Base-by-base conservation (phyloP, 805 yeast species). In the Candida krabiensis region DNA sequence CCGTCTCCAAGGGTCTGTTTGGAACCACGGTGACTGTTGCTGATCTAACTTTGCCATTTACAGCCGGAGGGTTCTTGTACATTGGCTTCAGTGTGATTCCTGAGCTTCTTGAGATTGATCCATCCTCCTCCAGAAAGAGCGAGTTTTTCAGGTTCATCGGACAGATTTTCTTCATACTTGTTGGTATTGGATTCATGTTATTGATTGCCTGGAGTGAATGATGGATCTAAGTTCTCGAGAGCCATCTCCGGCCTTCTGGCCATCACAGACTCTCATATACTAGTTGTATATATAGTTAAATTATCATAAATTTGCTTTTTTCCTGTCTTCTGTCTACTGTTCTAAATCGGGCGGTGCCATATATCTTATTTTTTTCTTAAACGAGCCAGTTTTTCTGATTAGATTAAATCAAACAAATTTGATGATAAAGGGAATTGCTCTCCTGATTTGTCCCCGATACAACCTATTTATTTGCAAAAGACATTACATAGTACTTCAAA, bases 71-170 rank as follows among this genome's bases (percentile, higher is more conserved):
- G 5, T 80, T 84, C 53, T 56, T 84, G 17, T 84, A 84, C 55
- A 80, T 84, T 44, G 86, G 86, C 6, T 81, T 82, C 16, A 83
- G 86, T 30, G 83, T 84, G n/a, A 75, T 84, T 26, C 91, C 93
- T 1, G 88, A 83, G 52, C 58, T 84, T 16, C 60, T 84, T 30
- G 80, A 75, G 50, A 47, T 72, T 3, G 62, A 60, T 14, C 43
- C 46, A 4, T 60, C 58, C 5, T 58, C 63, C 13, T 49, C 70
- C 9, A 67, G 70, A 47, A 35, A 41, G 6, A 56, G 62, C 22
- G 81, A 72, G 44, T 27, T 67, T 5, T 35, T 48, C 22, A 69
- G 61, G 30, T 74, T 73, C 27, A 4, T 67, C 3, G 53, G 58
- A 3, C 88, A 83, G 55, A 46, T 80, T 27, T 34, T 64, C 13